These are phyloP conservation scores for Cryptococcus floricola DNA, from an alignment of 1,284 basidiomycete genomes.

Conservation along the genomic window DNA sequence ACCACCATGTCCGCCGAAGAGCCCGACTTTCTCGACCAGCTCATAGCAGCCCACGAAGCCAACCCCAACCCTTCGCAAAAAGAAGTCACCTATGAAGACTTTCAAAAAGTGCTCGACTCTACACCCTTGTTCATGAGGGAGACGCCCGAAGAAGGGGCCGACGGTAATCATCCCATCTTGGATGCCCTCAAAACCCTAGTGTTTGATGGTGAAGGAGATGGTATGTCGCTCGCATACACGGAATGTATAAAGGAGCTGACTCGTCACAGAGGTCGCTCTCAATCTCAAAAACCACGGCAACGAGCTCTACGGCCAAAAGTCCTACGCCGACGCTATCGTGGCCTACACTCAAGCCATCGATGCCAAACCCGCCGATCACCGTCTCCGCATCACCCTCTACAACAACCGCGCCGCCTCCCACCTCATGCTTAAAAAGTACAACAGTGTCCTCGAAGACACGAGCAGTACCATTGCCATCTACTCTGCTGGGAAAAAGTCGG, in stretches of 20 bases:
- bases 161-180: conserved; percentile 58
- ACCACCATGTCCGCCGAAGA: neutral
- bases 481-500: conserved; percentile 20
- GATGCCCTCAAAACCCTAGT: conserved; percentile 81
- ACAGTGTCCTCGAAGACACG: conserved; percentile 77
- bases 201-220: conserved; percentile 88
- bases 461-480: conserved; percentile 66
- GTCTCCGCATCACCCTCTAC: conserved; percentile 65
- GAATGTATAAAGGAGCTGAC: neutral
- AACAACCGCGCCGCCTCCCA: conserved; percentile 92
- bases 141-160: conserved; percentile 64
- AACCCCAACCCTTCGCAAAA: conserved; percentile 11
- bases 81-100: conserved; percentile 34
- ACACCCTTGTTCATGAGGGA: conserved; percentile 88
- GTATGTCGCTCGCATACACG: conserved; percentile 54
- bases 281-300: conserved; percentile 96
- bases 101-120: conserved; percentile 37
- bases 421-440: conserved; percentile 84
- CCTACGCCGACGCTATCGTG: conserved; percentile 77
- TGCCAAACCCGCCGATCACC: conserved; percentile 65
- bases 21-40: conserved; percentile 10
- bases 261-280: conserved; percentile 68
- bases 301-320: conserved; percentile 82
- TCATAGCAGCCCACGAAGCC: conserved; percentile 3
- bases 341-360: conserved; percentile 91